Percentiles rank a stretch among this genome's conserved stretches.
Conservation (phyloP, 108 stramenopile genomes). For the Skeletonema menzelii region DNA sequence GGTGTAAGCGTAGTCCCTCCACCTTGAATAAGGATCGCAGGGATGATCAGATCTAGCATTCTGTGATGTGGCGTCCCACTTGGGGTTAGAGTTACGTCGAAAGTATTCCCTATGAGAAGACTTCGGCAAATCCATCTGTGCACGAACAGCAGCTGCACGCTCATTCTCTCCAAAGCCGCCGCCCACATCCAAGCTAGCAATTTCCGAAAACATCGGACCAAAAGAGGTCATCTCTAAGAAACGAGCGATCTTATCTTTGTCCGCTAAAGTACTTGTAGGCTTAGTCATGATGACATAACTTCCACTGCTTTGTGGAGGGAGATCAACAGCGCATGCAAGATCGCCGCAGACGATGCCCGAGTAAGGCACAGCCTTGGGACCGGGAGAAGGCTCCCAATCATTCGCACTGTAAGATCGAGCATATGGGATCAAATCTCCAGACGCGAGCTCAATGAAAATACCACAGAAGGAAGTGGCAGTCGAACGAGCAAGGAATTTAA, state of each 20-base stretch:
- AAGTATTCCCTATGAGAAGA: slow-evolving; percentile 53
- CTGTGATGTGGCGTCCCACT: slow-evolving; percentile 33
- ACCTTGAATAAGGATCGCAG: slow-evolving; percentile 33
- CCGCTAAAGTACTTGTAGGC: slow-evolving; percentile 3
- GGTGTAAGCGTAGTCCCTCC: slow-evolving; percentile 43
- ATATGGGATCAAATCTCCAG: slow-evolving; percentile 46
- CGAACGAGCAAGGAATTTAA: not conserved
- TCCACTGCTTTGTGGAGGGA: slow-evolving; percentile 7
- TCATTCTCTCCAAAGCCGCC: slow-evolving; percentile 14
- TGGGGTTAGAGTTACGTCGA: slow-evolving; percentile 38
- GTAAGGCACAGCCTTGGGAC: slow-evolving; percentile 24
- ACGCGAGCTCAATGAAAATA: slow-evolving; percentile 13
- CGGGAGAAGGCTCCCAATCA: slow-evolving; percentile 60
- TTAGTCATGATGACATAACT: slow-evolving; percentile 25
- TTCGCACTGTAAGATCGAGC: slow-evolving; percentile 67
- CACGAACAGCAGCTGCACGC: slow-evolving; percentile 16
- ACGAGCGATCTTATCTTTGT: slow-evolving; percentile 39
- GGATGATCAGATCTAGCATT: slow-evolving; percentile 46
- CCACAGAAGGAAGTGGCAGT: slow-evolving; percentile 23
- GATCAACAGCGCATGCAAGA: not conserved
- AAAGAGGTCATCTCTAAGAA: slow-evolving; percentile 67
- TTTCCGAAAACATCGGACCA: slow-evolving; percentile 45
- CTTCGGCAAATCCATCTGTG: slow-evolving; percentile 31
- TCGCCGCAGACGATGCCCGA: slow-evolving; percentile 3
- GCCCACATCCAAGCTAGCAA: slow-evolving; percentile 21